Evolutionary conservation across 345 rosid genomes (phyloP).

Genomic region (Citrus australasica): DNA sequence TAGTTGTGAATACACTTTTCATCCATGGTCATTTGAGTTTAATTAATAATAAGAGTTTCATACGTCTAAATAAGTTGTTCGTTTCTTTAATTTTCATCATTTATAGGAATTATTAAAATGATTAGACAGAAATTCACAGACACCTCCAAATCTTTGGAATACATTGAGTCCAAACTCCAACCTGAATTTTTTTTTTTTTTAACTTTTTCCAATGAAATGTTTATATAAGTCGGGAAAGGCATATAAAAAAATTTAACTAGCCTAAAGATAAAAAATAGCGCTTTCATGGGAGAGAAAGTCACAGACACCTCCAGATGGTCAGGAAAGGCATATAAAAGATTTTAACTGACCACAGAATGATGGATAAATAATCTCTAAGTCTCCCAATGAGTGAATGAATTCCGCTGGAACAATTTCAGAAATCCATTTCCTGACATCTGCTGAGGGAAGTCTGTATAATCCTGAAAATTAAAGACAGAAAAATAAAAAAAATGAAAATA

Average conservation of each 20-base stretch:
- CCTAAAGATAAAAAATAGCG: too few relatives aligned
- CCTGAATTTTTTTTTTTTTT: conserved; percentile 7
- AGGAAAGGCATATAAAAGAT: neutral
- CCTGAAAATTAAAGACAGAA: too few relatives aligned
- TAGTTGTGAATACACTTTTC: too few relatives aligned
- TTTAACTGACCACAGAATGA: neutral
- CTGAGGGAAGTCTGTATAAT: too few relatives aligned
- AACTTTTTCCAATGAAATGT: neutral
- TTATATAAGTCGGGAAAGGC: neutral
- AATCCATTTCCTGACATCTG: conserved; percentile 22
- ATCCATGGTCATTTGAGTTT: too few relatives aligned
- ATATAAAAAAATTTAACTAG: neutral
- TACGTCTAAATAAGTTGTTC: neutral
- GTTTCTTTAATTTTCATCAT: too few relatives aligned
- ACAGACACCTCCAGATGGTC: too few relatives aligned
- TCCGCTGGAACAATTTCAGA: conserved; percentile 34
- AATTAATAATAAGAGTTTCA: too few relatives aligned
- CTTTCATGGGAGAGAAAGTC: too few relatives aligned
- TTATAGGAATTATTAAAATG: neutral
- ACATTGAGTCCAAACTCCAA: conserved; percentile 40
- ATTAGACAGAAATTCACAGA: conserved; percentile 25
- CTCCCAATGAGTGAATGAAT: conserved; percentile 35
- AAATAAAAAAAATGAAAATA: too few relatives aligned
- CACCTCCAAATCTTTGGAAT: conserved; percentile 39
- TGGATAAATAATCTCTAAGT: neutral